These are phyloP conservation scores for Phylloporus scabripes DNA, from an alignment of 768 basidiomycete species.

Conservation along the genomic window DNA sequence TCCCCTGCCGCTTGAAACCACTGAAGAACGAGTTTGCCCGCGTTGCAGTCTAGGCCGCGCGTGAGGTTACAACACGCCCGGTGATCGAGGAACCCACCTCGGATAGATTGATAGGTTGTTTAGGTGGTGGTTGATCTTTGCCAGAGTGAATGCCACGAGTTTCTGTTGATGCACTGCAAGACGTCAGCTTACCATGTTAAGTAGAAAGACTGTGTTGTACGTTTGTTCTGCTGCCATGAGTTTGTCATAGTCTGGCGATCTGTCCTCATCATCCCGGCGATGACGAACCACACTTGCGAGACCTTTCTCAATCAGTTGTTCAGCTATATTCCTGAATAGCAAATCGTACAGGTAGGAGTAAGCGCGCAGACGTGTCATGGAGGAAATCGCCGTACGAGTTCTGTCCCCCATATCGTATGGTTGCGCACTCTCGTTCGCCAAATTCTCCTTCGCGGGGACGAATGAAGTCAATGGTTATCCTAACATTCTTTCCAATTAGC, in stretches of 20 bases:
- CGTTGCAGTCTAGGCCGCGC: conserved; percentile 44
- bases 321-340: conserved; percentile 72
- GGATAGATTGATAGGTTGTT: conserved; percentile 84
- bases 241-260: conserved; percentile 95
- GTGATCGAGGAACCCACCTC: conserved; percentile 49
- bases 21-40: conserved; percentile 87
- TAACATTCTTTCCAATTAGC: conserved; percentile 85
- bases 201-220: conserved; percentile 40
- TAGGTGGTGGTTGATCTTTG: conserved; percentile 78
- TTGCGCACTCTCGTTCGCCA: conserved; percentile 89
- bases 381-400: conserved; percentile 50
- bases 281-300: conserved; percentile 87
- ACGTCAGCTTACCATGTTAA: conserved; percentile 5
- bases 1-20: conserved; percentile 85
- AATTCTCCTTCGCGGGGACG: conserved; percentile 90
- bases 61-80: neutral
- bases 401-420: conserved; percentile 78
- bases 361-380: neutral
- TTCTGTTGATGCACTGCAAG: conserved; percentile 67
- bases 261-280: conserved; percentile 90
- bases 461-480: conserved; percentile 81
- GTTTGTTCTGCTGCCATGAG: conserved; percentile 90
- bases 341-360: conserved; percentile 3
- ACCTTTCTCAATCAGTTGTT: conserved; percentile 91
- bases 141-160: conserved; percentile 84